phyloP scores from a whole-genome alignment of 495 filamentous ascomycete species.

The Penicillium waksmanii region DNA sequence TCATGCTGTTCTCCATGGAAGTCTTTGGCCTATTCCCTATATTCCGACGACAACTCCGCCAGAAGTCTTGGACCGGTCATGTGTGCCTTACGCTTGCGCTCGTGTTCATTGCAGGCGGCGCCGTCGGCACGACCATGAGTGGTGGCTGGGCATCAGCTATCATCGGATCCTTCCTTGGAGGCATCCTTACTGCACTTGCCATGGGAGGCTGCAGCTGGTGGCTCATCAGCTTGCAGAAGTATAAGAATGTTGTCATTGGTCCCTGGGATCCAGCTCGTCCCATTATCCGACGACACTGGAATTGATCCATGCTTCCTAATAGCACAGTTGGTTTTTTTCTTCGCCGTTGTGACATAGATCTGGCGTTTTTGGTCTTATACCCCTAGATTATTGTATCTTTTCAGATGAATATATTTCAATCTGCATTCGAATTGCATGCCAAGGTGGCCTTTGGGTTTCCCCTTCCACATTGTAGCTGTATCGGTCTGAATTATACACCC shows the following conservation, averaged over 20 bases:
- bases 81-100: conserved; percentile 76
- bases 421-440: not conserved
- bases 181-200: conserved; percentile 66
- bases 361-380: conserved; percentile 31
- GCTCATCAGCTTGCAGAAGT: conserved; percentile 95
- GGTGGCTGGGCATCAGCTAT: conserved; percentile 77
- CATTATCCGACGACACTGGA: conserved; percentile 65
- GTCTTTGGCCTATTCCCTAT: conserved; percentile 97
- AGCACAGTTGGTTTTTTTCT: not conserved
- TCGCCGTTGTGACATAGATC: conserved; percentile 23
- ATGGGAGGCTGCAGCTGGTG: conserved; percentile 98
- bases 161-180: conserved; percentile 72
- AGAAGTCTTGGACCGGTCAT: conserved; percentile 83
- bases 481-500: no score
- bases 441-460: not conserved
- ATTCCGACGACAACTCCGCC: conserved; percentile 83
- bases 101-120: conserved; percentile 75
- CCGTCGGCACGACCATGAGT: conserved; percentile 72
- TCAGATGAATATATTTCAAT: not conserved
- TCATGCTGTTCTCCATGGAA: conserved; percentile 95
- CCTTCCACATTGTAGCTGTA: no score
- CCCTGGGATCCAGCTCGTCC: conserved; percentile 97
- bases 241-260: conserved; percentile 98
- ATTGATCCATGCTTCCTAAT: conserved; percentile 35
- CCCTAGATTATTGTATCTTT: conserved; percentile 26